phyloP scores from a whole-genome alignment of 495 filamentous ascomycete genomes.

The Tricharina praecox region DNA sequence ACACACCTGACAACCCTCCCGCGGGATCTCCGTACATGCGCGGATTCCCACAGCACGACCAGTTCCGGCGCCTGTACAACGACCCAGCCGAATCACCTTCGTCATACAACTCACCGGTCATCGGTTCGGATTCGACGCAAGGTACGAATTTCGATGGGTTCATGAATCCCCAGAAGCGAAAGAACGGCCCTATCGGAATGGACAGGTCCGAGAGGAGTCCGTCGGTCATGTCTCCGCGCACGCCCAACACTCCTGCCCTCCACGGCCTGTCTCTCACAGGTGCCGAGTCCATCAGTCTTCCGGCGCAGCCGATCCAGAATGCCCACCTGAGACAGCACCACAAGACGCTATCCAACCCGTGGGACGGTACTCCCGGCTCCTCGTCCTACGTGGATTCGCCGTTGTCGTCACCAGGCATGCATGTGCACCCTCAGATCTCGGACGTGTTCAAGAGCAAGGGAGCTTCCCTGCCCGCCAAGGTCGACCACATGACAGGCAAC shows the following conservation, averaged over 20 bases:
- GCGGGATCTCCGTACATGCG: constrained; percentile 51
- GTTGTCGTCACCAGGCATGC: constrained; percentile 15
- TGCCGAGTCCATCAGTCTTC: constrained; percentile 47
- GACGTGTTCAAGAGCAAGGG: constrained; percentile 49
- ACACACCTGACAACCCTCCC: constrained; percentile 50
- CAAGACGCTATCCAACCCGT: constrained; percentile 49
- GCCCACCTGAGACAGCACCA: constrained; percentile 40
- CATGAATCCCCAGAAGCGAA: constrained; percentile 22
- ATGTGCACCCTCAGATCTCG: constrained; percentile 42
- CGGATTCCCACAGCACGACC: constrained; percentile 27
- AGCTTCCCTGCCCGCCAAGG: constrained; percentile 33
- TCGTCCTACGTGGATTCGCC: constrained; percentile 43
- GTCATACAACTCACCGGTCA: constrained; percentile 25
- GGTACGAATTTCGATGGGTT: constrained; percentile 22
- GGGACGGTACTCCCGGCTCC: constrained; percentile 52
- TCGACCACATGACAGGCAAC: constrained; percentile 31
- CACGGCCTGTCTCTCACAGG: constrained; percentile 42
- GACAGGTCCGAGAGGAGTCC: constrained; percentile 23
- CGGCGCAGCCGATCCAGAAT: constrained; percentile 45
- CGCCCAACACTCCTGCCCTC: constrained; percentile 34
- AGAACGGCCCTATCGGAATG: constrained; percentile 18
- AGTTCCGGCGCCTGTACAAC: constrained; percentile 39
- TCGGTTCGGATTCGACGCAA: constrained; percentile 25
- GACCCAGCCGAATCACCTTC: constrained; percentile 24
- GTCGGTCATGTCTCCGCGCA: constrained; percentile 24